Conservation (phyloP, 73 alveolate species). For the Symbiodinium natans region DNA sequence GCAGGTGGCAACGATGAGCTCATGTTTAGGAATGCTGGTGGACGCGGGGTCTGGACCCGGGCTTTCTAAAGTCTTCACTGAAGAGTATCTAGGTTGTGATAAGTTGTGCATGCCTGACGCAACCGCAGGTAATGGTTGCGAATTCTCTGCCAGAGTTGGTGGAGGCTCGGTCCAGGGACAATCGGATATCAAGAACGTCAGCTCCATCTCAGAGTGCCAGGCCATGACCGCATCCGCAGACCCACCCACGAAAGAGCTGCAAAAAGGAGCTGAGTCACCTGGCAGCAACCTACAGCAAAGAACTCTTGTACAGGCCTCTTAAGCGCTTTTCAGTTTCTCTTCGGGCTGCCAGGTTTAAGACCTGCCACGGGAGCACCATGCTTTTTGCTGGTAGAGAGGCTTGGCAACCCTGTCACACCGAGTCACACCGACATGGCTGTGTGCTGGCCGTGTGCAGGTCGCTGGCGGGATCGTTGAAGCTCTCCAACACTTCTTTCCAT, state of each 20-base stretch:
- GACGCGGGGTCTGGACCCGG: constrained; percentile 28
- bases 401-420: neutral
- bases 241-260: neutral
- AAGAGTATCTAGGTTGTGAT: neutral
- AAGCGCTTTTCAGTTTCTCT: too few relatives aligned
- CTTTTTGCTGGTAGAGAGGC: constrained; percentile 69
- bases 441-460: constrained; percentile 15
- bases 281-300: too few relatives aligned
- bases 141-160: constrained; percentile 68
- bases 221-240: constrained; percentile 6
- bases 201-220: too few relatives aligned
- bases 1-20: constrained; percentile 93
- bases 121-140: constrained; percentile 81
- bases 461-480: constrained; percentile 87
- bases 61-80: neutral
- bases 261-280: neutral
- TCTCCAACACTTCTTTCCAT: constrained; percentile 55
- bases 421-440: neutral
- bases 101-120: neutral
- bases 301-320: too few relatives aligned
- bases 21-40: constrained; percentile 64
- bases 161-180: constrained; percentile 31
- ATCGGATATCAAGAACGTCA: too few relatives aligned
- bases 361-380: constrained; percentile 72
- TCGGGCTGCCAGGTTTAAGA: constrained; percentile 64